A percentile compares a stretch with the other conserved stretches of the same genome.
Evolutionary conservation across 2,329 filamentous ascomycete genomes (phyloP).

Genomic region (Cladosporium phlei): DNA sequence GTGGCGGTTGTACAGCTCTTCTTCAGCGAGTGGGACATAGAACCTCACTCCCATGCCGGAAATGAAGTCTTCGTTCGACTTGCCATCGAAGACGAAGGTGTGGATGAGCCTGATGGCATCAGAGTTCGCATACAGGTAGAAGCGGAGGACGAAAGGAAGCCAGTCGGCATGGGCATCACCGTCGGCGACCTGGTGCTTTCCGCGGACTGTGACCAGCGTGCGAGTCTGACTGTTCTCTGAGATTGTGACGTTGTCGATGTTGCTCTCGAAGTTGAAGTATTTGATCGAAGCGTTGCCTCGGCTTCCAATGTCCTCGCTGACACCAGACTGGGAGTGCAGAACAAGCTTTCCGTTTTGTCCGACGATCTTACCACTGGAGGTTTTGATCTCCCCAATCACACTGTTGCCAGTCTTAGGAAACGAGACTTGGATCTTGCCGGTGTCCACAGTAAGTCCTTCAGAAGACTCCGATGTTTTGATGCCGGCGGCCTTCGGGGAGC

Average conservation of each 20-base stretch:
- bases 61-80: slow-evolving; percentile 49
- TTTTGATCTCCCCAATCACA: slow-evolving; percentile 30
- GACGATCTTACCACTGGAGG: slow-evolving; percentile 37
- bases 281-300: slow-evolving; percentile 35
- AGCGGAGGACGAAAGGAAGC: slow-evolving; percentile 53
- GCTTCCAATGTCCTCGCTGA: slow-evolving; percentile 38
- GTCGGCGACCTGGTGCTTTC: slow-evolving; percentile 33
- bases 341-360: slow-evolving; percentile 42
- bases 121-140: slow-evolving; percentile 57
- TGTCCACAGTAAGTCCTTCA: slow-evolving; percentile 28
- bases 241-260: slow-evolving; percentile 49
- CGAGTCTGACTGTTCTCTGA: slow-evolving; percentile 40
- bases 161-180: slow-evolving; percentile 41
- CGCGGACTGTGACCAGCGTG: slow-evolving; percentile 45
- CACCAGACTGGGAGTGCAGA: slow-evolving; percentile 48
- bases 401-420: slow-evolving; percentile 32
- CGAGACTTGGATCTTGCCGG: slow-evolving; percentile 31
- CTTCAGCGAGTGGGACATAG: slow-evolving; percentile 49
- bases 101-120: slow-evolving; percentile 53
- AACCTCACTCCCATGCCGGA: slow-evolving; percentile 53
- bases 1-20: slow-evolving; percentile 56
- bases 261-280: slow-evolving; percentile 46
- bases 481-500: slow-evolving; percentile 19
- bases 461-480: slow-evolving; percentile 26
- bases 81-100: slow-evolving; percentile 53